Conservation (phyloP, 148 eudicot genomes). For the Selenicereus undatus region DNA sequence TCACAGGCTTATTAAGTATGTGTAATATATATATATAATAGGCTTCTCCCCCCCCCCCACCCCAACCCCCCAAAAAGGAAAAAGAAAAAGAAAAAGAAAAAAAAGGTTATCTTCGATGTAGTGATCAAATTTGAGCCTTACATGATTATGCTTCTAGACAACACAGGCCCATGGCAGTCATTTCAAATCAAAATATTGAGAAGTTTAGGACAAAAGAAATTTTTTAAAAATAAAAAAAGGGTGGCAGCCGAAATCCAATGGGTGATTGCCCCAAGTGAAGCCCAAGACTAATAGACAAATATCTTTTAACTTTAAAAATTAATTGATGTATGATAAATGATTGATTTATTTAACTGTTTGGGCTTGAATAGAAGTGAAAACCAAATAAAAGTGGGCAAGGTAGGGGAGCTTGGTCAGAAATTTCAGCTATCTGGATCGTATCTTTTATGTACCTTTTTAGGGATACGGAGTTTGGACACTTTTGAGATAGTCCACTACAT, state of each 20-base stretch:
- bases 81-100: too few species aligned
- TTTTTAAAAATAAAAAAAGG: slow-evolving; percentile 6
- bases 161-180: slow-evolving; percentile 25
- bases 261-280: background rate
- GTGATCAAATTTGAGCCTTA: slow-evolving; percentile 7
- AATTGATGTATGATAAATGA: background rate
- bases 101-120: background rate
- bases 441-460: background rate
- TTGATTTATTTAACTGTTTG: background rate
- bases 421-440: background rate
- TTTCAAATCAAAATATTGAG: slow-evolving; percentile 12
- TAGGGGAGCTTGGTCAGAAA: background rate
- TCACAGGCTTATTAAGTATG: background rate
- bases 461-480: background rate
- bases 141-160: slow-evolving; percentile 21
- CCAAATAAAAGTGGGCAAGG: background rate
- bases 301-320: background rate
- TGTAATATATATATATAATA: background rate
- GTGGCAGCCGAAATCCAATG: background rate
- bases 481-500: background rate
- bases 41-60: background rate
- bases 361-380: background rate
- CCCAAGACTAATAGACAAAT: slow-evolving; percentile 1
- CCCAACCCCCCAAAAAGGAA: background rate
- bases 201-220: slow-evolving; percentile 4